Evolutionary conservation across 352 stramenopile species (phyloP).

Genomic region (Phytophthora sojae): DNA sequence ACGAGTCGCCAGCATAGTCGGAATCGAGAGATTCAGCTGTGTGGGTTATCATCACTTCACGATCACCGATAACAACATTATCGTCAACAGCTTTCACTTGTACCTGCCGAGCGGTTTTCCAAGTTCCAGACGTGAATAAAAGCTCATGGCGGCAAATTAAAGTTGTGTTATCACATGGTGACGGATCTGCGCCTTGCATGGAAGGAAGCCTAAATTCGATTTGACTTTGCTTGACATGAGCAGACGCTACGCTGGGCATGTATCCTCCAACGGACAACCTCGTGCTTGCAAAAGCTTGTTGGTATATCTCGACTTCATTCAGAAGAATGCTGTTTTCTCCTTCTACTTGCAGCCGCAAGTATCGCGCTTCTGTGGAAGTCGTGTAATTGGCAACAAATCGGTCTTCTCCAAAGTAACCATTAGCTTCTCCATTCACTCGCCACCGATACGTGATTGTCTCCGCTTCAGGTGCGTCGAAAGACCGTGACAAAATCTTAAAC

Average conservation of each 20-base stretch:
- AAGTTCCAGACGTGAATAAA: slow-evolving; percentile 66
- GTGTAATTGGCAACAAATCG: slow-evolving; percentile 48
- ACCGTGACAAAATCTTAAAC: slow-evolving; percentile 52
- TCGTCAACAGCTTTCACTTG: slow-evolving; percentile 56
- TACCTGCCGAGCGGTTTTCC: slow-evolving; percentile 47
- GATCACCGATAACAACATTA: slow-evolving; percentile 59
- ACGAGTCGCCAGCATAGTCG: slow-evolving; percentile 49
- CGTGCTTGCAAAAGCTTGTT: slow-evolving; percentile 62
- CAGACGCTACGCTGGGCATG: slow-evolving; percentile 54
- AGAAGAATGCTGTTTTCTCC: slow-evolving; percentile 64
- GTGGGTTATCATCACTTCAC: slow-evolving; percentile 58
- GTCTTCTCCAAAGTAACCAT: slow-evolving; percentile 45
- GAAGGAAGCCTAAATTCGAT: slow-evolving; percentile 42
- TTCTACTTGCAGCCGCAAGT: slow-evolving; percentile 61
- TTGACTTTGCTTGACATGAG: slow-evolving; percentile 51
- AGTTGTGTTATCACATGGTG: slow-evolving; percentile 44
- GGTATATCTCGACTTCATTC: slow-evolving; percentile 75
- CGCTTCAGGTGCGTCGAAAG: slow-evolving; percentile 47
- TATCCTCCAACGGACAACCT: slow-evolving; percentile 59
- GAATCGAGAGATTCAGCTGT: slow-evolving; percentile 50
- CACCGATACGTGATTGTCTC: slow-evolving; percentile 62
- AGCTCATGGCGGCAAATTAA: slow-evolving; percentile 65
- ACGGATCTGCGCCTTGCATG: slow-evolving; percentile 23
- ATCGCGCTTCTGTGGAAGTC: slow-evolving; percentile 47
- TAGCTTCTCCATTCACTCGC: slow-evolving; percentile 57